Conservation (phyloP, 1,284 basidiomycete genomes). For the Ceratobasidium sp. region DNA sequence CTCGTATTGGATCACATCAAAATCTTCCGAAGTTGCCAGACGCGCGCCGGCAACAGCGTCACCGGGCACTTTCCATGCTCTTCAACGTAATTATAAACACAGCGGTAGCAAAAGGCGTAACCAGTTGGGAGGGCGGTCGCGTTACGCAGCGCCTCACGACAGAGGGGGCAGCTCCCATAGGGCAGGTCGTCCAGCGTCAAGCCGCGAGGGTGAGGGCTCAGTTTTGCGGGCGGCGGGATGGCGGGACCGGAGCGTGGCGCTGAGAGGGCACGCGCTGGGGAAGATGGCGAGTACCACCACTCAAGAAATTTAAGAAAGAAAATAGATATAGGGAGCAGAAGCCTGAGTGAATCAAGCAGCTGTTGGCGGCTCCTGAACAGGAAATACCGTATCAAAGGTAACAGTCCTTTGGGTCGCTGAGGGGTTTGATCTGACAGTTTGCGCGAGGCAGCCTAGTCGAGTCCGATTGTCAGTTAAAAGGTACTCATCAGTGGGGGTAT, state of each 20-base stretch:
- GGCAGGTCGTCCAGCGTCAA: constrained; percentile 65
- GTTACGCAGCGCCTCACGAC: constrained; percentile 81
- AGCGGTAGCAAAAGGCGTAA: constrained; percentile 97
- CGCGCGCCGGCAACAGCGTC: constrained; percentile 78
- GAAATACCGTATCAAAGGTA: constrained; percentile 52
- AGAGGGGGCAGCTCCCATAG: constrained; percentile 89
- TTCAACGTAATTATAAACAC: constrained; percentile 87
- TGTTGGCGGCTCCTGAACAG: constrained; percentile 70
- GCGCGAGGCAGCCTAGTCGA: constrained; percentile 53
- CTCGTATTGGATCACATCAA: constrained; percentile 63
- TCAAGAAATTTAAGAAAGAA: constrained; percentile 98
- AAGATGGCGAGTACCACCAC: constrained; percentile 99
- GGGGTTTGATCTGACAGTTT: constrained; percentile 42
- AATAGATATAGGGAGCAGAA: constrained; percentile 91
- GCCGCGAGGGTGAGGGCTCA: constrained; percentile 78
- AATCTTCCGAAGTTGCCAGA: constrained; percentile 90
- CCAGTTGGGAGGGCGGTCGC: constrained; percentile 92
- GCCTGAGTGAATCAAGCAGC: constrained; percentile 80
- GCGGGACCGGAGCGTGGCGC: constrained; percentile 68
- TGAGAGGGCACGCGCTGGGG: constrained; percentile 80
- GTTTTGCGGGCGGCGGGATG: constrained; percentile 80
- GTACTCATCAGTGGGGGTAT: constrained; percentile 62
- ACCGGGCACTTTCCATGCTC: constrained; percentile 87
- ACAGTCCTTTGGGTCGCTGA: constrained; percentile 36
- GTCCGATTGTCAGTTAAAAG: constrained; percentile 60